phyloP scores from a whole-genome alignment of 441 rosid genomes.

The Iberis amara region DNA sequence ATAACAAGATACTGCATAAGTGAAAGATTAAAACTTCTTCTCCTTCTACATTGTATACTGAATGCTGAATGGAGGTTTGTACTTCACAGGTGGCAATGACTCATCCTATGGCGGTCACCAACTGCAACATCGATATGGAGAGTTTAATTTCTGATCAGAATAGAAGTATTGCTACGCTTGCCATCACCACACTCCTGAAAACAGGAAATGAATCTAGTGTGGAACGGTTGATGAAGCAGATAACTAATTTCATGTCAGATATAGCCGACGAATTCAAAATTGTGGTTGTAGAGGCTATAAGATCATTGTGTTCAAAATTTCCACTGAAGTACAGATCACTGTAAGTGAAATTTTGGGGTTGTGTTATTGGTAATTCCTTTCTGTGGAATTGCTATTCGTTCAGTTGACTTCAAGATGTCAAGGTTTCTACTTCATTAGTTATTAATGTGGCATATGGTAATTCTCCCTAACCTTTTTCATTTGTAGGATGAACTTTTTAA shows the following conservation, averaged over 20 bases:
- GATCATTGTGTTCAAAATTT: slow-evolving; percentile 85
- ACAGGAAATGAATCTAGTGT: slow-evolving; percentile 97
- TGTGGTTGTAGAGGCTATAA: slow-evolving; percentile 96
- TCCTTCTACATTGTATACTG: slow-evolving; percentile 1
- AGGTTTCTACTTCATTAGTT: too few relatives aligned
- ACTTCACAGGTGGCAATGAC: slow-evolving; percentile 86
- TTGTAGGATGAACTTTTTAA: slow-evolving; percentile 92
- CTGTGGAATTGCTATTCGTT: background rate
- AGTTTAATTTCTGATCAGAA: slow-evolving; percentile 96
- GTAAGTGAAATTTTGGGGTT: slow-evolving; percentile 41
- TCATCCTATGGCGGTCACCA: slow-evolving; percentile 97
- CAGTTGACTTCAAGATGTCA: too few relatives aligned
- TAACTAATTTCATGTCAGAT: slow-evolving; percentile 96
- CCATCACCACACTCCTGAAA: slow-evolving; percentile 91
- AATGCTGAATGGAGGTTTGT: slow-evolving; percentile 24
- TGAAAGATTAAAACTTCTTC: too few relatives aligned
- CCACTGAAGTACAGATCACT: slow-evolving; percentile 91
- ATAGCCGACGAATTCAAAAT: slow-evolving; percentile 97
- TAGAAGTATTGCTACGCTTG: slow-evolving; percentile 94
- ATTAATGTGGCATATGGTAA: background rate
- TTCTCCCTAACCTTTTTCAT: slow-evolving; percentile 12
- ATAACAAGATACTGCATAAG: slow-evolving; percentile 5
- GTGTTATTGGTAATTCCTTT: background rate
- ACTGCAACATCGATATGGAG: slow-evolving; percentile 99
- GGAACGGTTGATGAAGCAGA: slow-evolving; percentile 95